Evolutionary conservation across 2,329 filamentous ascomycete species (phyloP).

Genomic region (Nothophoma quercina): DNA sequence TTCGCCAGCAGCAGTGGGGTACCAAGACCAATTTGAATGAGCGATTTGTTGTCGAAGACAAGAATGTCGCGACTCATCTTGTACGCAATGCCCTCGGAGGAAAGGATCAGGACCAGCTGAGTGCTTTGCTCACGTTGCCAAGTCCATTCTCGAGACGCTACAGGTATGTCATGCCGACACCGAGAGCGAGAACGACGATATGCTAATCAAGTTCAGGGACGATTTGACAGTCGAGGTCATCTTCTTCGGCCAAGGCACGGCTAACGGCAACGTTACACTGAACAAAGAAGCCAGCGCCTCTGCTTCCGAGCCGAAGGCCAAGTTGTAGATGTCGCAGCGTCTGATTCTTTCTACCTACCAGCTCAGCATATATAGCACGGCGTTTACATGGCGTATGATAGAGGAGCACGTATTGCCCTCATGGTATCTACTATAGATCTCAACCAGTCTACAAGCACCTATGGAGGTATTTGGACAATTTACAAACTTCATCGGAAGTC

Average conservation of each 20-base stretch:
- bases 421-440: conserved; percentile 10
- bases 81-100: conserved; percentile 94
- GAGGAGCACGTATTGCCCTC: not conserved
- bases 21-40: conserved; percentile 75
- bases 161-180: conserved; percentile 64
- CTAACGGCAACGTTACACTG: conserved; percentile 78
- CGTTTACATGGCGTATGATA: conserved; percentile 13
- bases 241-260: conserved; percentile 87
- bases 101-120: conserved; percentile 91
- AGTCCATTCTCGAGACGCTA: conserved; percentile 92
- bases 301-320: conserved; percentile 56
- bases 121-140: conserved; percentile 87
- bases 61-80: conserved; percentile 94
- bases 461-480: not conserved
- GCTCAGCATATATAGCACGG: conserved; percentile 11
- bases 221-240: conserved; percentile 98
- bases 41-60: conserved; percentile 93
- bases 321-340: conserved; percentile 50
- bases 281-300: conserved; percentile 86
- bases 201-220: conserved; percentile 65
- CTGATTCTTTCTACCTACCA: not conserved
- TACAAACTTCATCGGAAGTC: not conserved
- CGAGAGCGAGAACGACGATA: not conserved
- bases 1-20: conserved; percentile 91
- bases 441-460: not conserved